Base-by-base conservation (phyloP, 2,329 filamentous ascomycete species). In the Emericellopsis cladophorae region DNA sequence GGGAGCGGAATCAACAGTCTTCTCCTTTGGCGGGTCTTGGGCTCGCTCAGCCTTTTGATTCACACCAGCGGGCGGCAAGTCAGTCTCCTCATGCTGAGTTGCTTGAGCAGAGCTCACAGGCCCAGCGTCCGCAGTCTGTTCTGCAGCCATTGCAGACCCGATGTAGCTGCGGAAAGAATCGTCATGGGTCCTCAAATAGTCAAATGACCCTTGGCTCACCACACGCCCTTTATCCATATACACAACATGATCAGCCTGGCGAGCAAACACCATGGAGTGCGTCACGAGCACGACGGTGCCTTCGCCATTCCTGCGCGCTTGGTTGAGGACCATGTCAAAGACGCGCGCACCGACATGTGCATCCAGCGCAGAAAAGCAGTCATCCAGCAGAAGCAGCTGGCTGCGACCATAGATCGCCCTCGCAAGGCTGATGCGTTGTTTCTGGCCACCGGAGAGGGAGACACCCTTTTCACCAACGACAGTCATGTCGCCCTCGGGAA, bases 401-500 rank as follows among this genome's bases (percentile, higher is more conserved):
- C 84, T 87, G 56, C 82, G 85, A 48, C 83, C 89, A 60, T 95
- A 95, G 14, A 95, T 70, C 4, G 88, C 88, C 50, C 88, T 76
- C 11, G 88, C 88, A 26, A 95, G 72, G n/a, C 86, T 93, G 37
- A 95, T 93, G 40, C 88, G 79, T 58, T 94, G 87, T 60, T 94
- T 94, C 60, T 95, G 88, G 8, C 88, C 88, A 44, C 88, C 88
- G 3, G 88, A 94, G 11, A 95, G 72, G 29, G 86, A 86, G 44
- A 94, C 90, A 33, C 88, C 88, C 59, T 92, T 94, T 57, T 94
- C 88, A 39, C 88, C 88, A 24, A 94, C 87, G 31, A 92, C 64
- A 0, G 88, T 94, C 60, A 88, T 75, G 54, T 95, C 88, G 31
- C 88, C 88, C 44, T 77, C 76, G 55, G 93, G 85, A 5, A 95